Evolutionary conservation across 305 asterid genomes (phyloP).

Genomic region (Solanum hybrid): DNA sequence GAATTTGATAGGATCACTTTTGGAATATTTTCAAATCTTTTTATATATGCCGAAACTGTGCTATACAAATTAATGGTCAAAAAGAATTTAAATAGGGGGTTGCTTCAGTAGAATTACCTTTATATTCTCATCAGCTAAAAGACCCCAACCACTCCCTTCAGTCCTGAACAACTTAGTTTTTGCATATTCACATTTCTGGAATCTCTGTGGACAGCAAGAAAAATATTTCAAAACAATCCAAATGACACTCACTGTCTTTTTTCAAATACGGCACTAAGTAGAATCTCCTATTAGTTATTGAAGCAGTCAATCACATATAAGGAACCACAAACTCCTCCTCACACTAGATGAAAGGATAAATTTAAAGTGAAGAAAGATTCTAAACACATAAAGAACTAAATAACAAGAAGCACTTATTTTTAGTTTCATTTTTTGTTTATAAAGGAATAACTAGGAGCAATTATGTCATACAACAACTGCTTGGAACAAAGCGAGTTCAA

Average conservation of each 20-base stretch:
- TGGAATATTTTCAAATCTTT: too few species aligned
- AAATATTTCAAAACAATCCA: neutral
- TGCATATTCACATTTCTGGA: slow-evolving; percentile 49
- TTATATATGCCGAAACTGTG: too few species aligned
- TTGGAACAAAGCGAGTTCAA: too few species aligned
- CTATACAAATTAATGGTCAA: too few species aligned
- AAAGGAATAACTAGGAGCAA: neutral
- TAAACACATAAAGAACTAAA: neutral
- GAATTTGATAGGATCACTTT: too few species aligned
- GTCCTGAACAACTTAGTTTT: slow-evolving; percentile 12
- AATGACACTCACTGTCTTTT: neutral
- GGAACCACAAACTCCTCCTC: neutral
- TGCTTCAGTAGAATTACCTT: too few species aligned
- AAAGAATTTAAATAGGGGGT: too few species aligned
- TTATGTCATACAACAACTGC: neutral
- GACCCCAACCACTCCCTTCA: slow-evolving; percentile 47
- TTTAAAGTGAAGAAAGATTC: neutral
- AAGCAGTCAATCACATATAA: neutral
- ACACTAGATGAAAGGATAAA: neutral
- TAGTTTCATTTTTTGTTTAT: neutral
- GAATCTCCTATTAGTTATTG: neutral
- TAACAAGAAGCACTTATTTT: neutral
- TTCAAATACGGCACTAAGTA: neutral
- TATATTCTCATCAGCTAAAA: neutral
- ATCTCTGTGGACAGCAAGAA: slow-evolving; percentile 44